Conservation (phyloP, 768 basidiomycete genomes). For the Psilocybe sp. region DNA sequence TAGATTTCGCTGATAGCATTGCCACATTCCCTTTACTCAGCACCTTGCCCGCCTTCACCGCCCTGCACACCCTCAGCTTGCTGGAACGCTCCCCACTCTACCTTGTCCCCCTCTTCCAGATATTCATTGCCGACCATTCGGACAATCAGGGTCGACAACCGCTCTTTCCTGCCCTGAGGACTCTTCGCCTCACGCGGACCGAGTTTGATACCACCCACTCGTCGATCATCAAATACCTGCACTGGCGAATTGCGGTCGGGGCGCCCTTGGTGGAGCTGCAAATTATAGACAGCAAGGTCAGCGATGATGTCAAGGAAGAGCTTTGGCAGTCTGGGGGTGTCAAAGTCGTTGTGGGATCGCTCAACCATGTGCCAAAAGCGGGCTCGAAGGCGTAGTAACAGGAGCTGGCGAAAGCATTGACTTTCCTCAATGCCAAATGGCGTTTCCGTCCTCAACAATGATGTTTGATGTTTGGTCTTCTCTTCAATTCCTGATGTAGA, state of each 20-base stretch:
- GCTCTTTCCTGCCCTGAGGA: conserved; percentile 10
- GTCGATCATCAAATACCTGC: conserved; percentile 10
- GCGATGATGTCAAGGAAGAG: conserved; percentile 1
- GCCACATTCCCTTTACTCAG: conserved; percentile 8
- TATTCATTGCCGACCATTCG: conserved; percentile 1
- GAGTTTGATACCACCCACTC: conserved; percentile 10
- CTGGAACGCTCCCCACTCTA: conserved; percentile 14
- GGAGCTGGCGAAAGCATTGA: background rate
- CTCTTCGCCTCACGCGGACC: conserved; percentile 15
- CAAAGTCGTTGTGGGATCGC: conserved; percentile 3
- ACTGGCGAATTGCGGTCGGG: conserved; percentile 8
- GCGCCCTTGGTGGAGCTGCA: conserved; percentile 10
- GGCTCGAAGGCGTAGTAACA: background rate
- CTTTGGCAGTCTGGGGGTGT: conserved; percentile 10
- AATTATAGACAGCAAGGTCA: conserved; percentile 9
- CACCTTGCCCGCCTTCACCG: conserved; percentile 15
- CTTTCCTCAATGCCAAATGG: too few relatives aligned
- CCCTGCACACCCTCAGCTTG: conserved; percentile 15
- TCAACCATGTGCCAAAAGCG: background rate
- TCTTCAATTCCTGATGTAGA: too few relatives aligned
- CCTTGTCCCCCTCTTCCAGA: conserved; percentile 16
- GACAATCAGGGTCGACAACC: background rate
- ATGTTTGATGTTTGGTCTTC: too few relatives aligned
- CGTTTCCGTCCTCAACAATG: too few relatives aligned
- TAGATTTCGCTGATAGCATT: conserved; percentile 10